Percentiles rank a stretch among this genome's conserved stretches.
phyloP scores from a whole-genome alignment of 2,329 filamentous ascomycete species.

The Passalora sequoiae region DNA sequence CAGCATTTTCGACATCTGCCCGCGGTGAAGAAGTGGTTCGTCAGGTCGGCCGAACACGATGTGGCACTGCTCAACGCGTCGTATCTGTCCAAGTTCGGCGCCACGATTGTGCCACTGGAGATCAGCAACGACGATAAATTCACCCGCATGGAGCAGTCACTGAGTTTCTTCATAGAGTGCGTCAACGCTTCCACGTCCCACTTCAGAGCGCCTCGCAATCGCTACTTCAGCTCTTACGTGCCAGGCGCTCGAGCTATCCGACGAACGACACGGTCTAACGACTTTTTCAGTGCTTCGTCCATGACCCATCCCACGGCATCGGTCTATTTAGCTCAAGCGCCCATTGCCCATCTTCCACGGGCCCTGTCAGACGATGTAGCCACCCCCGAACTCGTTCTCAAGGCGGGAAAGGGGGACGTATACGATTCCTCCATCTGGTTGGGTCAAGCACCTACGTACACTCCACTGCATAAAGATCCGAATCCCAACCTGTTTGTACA shows the following conservation, averaged over 20 bases:
- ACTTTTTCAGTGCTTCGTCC: slow-evolving; percentile 27
- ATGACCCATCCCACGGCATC: slow-evolving; percentile 26
- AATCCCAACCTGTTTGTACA: slow-evolving; percentile 93
- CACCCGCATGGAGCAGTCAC: slow-evolving; percentile 54
- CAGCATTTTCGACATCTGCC: slow-evolving; percentile 45
- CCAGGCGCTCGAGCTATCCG: slow-evolving; percentile 24
- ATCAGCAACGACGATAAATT: slow-evolving; percentile 49
- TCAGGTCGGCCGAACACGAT: slow-evolving; percentile 1
- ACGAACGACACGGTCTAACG: slow-evolving; percentile 22
- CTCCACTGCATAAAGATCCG: slow-evolving; percentile 84
- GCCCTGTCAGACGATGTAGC: slow-evolving; percentile 62
- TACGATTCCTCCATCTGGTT: slow-evolving; percentile 87
- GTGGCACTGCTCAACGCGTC: slow-evolving; percentile 34
- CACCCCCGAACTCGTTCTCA: slow-evolving; percentile 57
- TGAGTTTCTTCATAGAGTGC: slow-evolving; percentile 61
- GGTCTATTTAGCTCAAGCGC: slow-evolving; percentile 84
- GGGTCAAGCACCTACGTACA: slow-evolving; percentile 78
- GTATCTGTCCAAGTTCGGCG: slow-evolving; percentile 45
- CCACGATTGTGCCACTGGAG: slow-evolving; percentile 56
- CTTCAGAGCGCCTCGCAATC: slow-evolving; percentile 15
- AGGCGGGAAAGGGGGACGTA: slow-evolving; percentile 71
- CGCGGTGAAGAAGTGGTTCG: slow-evolving; percentile 58
- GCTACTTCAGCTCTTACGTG: slow-evolving; percentile 29
- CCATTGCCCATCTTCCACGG: slow-evolving; percentile 62
- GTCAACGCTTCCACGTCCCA: slow-evolving; percentile 24